These are phyloP conservation scores for Geotrichum carabidarum DNA, from an alignment of 1,139 yeast genomes.

Conservation along the genomic window DNA sequence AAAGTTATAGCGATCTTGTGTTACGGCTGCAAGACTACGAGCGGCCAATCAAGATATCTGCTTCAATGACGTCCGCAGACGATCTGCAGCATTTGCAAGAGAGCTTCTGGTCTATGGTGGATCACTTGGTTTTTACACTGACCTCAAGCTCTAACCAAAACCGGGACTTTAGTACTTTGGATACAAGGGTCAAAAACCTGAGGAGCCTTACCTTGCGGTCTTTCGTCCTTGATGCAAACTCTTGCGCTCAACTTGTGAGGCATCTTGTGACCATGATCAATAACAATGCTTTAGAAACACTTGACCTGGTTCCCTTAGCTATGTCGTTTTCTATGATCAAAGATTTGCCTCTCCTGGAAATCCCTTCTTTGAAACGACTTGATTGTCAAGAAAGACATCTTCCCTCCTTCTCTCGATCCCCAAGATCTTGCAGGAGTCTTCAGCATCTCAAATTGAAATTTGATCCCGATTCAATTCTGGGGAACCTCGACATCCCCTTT, in stretches of 20 bases:
- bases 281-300: neutral
- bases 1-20: neutral
- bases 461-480: neutral
- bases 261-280: neutral
- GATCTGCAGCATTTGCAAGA: neutral
- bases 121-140: neutral
- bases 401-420: neutral
- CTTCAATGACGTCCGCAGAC: slow-evolving; percentile 1
- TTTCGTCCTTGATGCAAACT: neutral
- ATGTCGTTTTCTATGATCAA: neutral
- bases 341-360: neutral
- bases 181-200: neutral
- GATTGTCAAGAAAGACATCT: slow-evolving; percentile 6
- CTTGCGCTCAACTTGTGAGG: neutral
- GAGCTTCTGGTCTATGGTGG: neutral
- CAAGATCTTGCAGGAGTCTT: neutral
- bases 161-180: neutral
- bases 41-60: neutral
- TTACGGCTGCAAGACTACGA: neutral
- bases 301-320: neutral
- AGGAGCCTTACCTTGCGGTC: neutral
- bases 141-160: neutral
- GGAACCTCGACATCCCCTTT: neutral
- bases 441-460: neutral
- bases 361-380: neutral